A percentile compares a stretch with the other conserved stretches of the same genome.
These are phyloP conservation scores for Solanum chmielewskii DNA, from an alignment of 257 asterid genomes.

Conservation along the genomic window DNA sequence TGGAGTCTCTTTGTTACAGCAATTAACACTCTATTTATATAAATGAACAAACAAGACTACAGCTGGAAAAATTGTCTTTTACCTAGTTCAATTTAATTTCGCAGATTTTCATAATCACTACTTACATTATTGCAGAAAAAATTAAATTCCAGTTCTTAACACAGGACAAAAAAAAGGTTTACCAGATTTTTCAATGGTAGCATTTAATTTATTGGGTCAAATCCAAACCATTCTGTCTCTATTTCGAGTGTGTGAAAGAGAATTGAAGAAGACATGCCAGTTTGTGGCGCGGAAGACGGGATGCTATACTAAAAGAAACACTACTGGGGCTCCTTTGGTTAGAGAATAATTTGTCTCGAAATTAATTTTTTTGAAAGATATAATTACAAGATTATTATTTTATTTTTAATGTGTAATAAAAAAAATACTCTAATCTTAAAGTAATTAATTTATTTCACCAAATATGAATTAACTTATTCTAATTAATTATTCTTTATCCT, in stretches of 20 bases:
- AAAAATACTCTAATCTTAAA: too few relatives aligned
- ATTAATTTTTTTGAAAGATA: too few relatives aligned
- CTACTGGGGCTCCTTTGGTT: not conserved
- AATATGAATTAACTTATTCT: too few relatives aligned
- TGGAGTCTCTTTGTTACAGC: conserved; percentile 7
- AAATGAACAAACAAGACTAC: conserved; percentile 25
- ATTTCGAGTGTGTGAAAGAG: not conserved
- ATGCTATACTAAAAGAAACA: not conserved
- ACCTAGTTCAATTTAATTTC: conserved; percentile 14
- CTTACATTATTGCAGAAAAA: conserved; percentile 3
- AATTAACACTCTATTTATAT: not conserved
- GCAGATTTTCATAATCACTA: conserved; percentile 16
- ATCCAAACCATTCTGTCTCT: not conserved
- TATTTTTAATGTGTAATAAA: too few relatives aligned
- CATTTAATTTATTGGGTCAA: conserved; percentile 57
- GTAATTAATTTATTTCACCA: too few relatives aligned
- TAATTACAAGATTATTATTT: too few relatives aligned
- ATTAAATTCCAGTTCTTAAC: conserved; percentile 2
- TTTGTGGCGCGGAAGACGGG: not conserved
- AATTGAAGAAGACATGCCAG: not conserved
- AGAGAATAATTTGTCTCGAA: too few relatives aligned
- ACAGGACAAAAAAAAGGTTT: conserved; percentile 36
- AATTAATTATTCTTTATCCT: too few relatives aligned
- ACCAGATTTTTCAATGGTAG: conserved; percentile 44
- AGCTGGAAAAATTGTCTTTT: conserved; percentile 39